These are phyloP conservation scores for Nymphaea thermarum DNA, from an alignment of 164 flowering plant genomes.

Conservation along the genomic window DNA sequence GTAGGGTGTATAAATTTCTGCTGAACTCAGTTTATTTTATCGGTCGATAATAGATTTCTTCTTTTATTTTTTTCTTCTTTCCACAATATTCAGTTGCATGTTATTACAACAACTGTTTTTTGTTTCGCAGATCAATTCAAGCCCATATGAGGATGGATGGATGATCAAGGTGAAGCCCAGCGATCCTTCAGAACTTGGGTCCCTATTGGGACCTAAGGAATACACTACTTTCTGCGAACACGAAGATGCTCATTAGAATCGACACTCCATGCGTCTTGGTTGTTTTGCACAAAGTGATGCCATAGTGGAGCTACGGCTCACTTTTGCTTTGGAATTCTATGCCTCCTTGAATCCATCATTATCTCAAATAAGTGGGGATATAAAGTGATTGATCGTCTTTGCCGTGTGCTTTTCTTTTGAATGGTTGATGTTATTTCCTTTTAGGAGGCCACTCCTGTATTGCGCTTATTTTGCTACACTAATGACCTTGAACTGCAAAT, in stretches of 20 bases:
- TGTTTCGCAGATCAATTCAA: constrained; percentile 48
- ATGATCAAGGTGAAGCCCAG: constrained; percentile 90
- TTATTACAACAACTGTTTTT: neutral
- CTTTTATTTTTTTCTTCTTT: neutral
- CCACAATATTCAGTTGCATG: neutral
- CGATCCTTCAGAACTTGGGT: constrained; percentile 53
- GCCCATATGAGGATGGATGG: constrained; percentile 97
- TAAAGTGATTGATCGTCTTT: no score
- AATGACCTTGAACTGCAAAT: no score
- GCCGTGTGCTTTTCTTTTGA: no score
- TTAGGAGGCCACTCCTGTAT: no score
- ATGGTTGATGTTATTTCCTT: no score
- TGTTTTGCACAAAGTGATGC: neutral
- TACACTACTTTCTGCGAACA: constrained; percentile 92
- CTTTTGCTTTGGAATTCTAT: neutral
- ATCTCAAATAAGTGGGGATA: neutral
- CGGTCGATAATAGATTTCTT: neutral
- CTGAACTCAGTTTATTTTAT: neutral
- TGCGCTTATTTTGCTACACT: no score
- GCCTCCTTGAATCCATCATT: neutral
- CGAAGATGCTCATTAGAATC: constrained; percentile 65
- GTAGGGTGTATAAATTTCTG: constrained; percentile 23
- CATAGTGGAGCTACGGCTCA: neutral
- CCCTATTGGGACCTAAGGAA: constrained; percentile 63
- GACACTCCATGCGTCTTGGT: neutral